Evolutionary conservation across 2,329 filamentous ascomycete species (phyloP).

Genomic region (Clonostachys byssicola): DNA sequence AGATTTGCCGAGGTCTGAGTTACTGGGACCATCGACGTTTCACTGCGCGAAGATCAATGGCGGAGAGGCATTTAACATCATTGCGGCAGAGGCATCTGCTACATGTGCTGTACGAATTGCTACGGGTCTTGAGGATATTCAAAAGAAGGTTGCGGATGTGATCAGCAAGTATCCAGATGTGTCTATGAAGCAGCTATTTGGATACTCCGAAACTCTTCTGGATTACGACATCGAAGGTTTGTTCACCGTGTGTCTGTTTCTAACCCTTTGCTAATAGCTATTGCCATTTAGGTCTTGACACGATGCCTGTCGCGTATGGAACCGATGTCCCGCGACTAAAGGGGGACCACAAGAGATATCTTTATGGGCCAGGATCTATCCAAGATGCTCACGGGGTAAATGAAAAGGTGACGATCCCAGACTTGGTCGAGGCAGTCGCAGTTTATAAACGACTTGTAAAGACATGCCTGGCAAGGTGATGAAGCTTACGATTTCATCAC

Average conservation of each 20-base stretch:
- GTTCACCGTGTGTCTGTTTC: neutral
- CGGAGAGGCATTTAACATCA: constrained; percentile 30
- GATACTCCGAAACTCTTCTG: constrained; percentile 28
- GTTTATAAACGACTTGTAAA: constrained; percentile 24
- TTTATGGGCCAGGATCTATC: constrained; percentile 33
- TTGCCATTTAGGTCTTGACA: constrained; percentile 7
- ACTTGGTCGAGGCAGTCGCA: constrained; percentile 28
- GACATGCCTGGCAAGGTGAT: too few species aligned
- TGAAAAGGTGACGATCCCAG: constrained; percentile 24
- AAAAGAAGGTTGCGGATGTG: constrained; percentile 20
- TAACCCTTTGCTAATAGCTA: too few species aligned
- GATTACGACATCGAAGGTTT: constrained; percentile 31
- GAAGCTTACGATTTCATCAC: too few species aligned
- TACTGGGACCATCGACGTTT: constrained; percentile 30
- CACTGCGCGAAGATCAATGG: constrained; percentile 31
- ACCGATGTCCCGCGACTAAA: constrained; percentile 30
- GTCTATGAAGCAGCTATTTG: constrained; percentile 24
- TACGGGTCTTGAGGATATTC: constrained; percentile 23
- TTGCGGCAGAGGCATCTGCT: constrained; percentile 27
- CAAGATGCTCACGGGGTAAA: constrained; percentile 28
- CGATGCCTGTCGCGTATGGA: constrained; percentile 27
- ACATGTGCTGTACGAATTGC: constrained; percentile 32
- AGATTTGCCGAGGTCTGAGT: constrained; percentile 23
- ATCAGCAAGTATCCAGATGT: constrained; percentile 23
- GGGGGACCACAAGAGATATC: constrained; percentile 21